phyloP scores from a whole-genome alignment of 176 grass and related monocot genomes.

The Areca catechu region DNA sequence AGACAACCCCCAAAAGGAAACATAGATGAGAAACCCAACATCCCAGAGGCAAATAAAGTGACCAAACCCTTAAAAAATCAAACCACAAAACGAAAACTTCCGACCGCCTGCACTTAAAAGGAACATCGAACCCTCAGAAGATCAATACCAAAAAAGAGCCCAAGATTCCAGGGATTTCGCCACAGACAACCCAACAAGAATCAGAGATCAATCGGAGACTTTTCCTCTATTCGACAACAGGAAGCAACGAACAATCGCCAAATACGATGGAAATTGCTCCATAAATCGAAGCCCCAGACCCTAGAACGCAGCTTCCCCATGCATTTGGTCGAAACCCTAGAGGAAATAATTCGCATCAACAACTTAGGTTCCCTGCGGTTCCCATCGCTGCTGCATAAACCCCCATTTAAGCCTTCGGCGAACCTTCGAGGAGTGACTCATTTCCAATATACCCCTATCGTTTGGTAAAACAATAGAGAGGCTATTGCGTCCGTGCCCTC shows the following conservation, averaged over 20 bases:
- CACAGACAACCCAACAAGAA: neutral
- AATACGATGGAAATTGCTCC: conserved; percentile 17
- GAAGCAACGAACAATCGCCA: neutral
- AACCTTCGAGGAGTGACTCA: neutral
- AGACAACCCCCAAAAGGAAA: neutral
- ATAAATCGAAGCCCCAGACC: conserved; percentile 1
- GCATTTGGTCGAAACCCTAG: conserved; percentile 11
- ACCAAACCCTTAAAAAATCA: neutral
- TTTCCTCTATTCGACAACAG: conserved; percentile 5
- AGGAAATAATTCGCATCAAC: neutral
- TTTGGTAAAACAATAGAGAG: neutral
- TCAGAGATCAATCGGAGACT: neutral
- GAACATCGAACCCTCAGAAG: neutral
- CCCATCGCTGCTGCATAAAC: neutral
- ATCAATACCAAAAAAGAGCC: neutral
- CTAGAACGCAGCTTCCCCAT: conserved; percentile 6
- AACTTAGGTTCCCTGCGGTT: neutral
- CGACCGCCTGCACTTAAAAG: neutral
- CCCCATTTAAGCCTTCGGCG: neutral
- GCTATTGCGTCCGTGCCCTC: too few species aligned
- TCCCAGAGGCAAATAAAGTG: neutral
- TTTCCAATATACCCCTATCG: neutral
- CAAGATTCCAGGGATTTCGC: neutral
- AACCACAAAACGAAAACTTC: neutral
- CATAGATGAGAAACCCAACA: too few species aligned